Percentiles rank a stretch among this genome's conserved stretches.
Evolutionary conservation across 352 stramenopile genomes (phyloP).

Genomic region (Pythium chondricola): DNA sequence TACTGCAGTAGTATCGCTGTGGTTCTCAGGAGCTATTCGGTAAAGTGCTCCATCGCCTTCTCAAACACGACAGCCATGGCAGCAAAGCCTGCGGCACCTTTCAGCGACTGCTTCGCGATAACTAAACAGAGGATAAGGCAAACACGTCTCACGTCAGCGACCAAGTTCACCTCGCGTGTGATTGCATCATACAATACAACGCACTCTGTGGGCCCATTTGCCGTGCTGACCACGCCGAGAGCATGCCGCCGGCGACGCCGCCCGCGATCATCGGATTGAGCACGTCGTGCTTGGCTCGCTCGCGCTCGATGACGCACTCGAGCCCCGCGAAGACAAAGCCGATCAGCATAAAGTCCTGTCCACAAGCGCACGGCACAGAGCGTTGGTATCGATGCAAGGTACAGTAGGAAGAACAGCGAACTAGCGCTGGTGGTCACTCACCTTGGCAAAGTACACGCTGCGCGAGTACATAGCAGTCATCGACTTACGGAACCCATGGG

Average conservation of each 20-base stretch:
- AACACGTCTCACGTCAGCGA: slow-evolving; percentile 5
- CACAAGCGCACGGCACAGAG: neutral
- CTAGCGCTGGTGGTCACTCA: neutral
- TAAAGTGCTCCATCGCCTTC: slow-evolving; percentile 68
- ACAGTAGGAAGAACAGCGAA: too few species aligned
- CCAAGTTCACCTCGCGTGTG: neutral
- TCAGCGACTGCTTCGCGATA: slow-evolving; percentile 59
- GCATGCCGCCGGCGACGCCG: slow-evolving; percentile 48
- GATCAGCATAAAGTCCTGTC: slow-evolving; percentile 78
- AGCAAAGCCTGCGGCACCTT: slow-evolving; percentile 72
- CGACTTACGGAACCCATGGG: slow-evolving; percentile 82
- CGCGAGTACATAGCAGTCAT: slow-evolving; percentile 67
- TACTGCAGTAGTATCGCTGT: too few species aligned
- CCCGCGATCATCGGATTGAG: slow-evolving; percentile 74
- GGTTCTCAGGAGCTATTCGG: neutral
- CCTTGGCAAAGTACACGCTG: slow-evolving; percentile 86
- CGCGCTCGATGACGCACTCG: slow-evolving; percentile 80
- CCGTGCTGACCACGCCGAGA: slow-evolving; percentile 64
- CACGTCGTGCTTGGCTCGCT: slow-evolving; percentile 72
- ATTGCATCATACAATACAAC: slow-evolving; percentile 4
- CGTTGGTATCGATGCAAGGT: too few species aligned
- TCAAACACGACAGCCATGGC: slow-evolving; percentile 84
- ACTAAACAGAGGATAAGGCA: slow-evolving; percentile 26
- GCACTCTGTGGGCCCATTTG: slow-evolving; percentile 55
- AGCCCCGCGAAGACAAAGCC: slow-evolving; percentile 75